These are phyloP conservation scores for Leishmania amazonensis DNA, from an alignment of 208 protist species.

Conservation along the genomic window DNA sequence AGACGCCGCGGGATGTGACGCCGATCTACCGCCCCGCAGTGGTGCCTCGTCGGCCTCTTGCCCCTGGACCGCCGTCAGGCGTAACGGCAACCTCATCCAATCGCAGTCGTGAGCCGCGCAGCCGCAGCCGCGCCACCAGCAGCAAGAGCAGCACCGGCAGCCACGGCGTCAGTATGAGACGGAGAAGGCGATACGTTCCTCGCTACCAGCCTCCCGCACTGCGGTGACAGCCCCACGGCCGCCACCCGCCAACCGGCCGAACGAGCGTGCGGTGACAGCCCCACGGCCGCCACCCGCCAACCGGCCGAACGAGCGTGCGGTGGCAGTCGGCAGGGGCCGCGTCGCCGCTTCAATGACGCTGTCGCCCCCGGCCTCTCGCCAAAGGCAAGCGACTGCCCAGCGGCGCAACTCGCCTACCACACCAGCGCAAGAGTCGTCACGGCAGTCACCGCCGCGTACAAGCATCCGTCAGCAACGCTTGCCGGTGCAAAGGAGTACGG, in stretches of 20 bases:
- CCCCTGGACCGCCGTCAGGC: not conserved
- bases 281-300: not conserved
- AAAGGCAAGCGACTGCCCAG: not conserved
- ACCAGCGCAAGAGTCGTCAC: constrained; percentile 8
- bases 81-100: not conserved
- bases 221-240: not conserved
- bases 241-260: not conserved
- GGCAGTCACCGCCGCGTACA: not conserved
- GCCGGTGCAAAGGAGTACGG: not conserved
- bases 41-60: constrained; percentile 5
- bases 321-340: not conserved
- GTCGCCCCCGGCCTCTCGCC: not conserved
- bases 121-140: not conserved
- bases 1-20: constrained; percentile 6
- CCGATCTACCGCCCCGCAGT: constrained; percentile 20
- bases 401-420: not conserved
- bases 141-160: too few relatives aligned
- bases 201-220: not conserved
- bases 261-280: not conserved
- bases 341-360: not conserved
- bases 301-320: not conserved
- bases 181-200: not conserved
- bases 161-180: not conserved
- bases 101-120: not conserved
- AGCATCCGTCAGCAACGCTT: constrained; percentile 10